Conservation (phyloP, 23 red algal genomes). For the Agarophyton chilense region DNA sequence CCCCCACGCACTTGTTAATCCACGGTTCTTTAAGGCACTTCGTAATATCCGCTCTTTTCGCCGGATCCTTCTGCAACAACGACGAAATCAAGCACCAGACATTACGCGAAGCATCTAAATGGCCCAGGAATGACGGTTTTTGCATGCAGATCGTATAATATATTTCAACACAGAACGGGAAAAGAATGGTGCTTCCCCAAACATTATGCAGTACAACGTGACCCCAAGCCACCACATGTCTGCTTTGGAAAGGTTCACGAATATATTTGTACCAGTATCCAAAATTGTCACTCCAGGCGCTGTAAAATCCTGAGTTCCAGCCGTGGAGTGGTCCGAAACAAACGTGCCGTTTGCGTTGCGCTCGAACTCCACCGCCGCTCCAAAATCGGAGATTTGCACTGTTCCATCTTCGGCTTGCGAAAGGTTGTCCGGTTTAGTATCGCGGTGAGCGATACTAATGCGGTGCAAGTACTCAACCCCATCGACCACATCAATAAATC, state of each 20-base stretch:
- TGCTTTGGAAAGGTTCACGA: slow-evolving; percentile 47
- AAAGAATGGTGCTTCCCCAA: slow-evolving; percentile 68
- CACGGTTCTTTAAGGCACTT: slow-evolving; percentile 42
- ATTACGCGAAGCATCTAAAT: neutral
- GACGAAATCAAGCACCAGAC: slow-evolving; percentile 30
- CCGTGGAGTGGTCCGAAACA: neutral
- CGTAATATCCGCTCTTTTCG: slow-evolving; percentile 10
- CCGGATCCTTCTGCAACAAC: slow-evolving; percentile 78
- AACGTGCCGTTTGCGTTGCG: neutral
- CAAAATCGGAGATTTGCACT: slow-evolving; percentile 87
- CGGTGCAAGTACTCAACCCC: slow-evolving; percentile 76
- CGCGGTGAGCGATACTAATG: slow-evolving; percentile 75
- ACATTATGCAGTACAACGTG: slow-evolving; percentile 77
- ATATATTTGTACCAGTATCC: slow-evolving; percentile 9
- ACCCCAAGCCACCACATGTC: slow-evolving; percentile 89
- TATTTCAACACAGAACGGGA: slow-evolving; percentile 78
- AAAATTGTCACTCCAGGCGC: slow-evolving; percentile 76
- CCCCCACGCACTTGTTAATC: slow-evolving; percentile 20
- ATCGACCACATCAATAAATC: slow-evolving; percentile 59
- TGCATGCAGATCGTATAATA: slow-evolving; percentile 76
- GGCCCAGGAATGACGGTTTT: slow-evolving; percentile 46
- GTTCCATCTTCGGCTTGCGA: slow-evolving; percentile 57
- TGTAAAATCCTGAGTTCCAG: slow-evolving; percentile 80
- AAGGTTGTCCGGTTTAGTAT: slow-evolving; percentile 88
- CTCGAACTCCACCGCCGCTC: slow-evolving; percentile 33